A percentile compares a stretch with the other conserved stretches of the same genome.
Conservation (phyloP, 495 filamentous ascomycete genomes). For the Aspergillus funiculosus region DNA sequence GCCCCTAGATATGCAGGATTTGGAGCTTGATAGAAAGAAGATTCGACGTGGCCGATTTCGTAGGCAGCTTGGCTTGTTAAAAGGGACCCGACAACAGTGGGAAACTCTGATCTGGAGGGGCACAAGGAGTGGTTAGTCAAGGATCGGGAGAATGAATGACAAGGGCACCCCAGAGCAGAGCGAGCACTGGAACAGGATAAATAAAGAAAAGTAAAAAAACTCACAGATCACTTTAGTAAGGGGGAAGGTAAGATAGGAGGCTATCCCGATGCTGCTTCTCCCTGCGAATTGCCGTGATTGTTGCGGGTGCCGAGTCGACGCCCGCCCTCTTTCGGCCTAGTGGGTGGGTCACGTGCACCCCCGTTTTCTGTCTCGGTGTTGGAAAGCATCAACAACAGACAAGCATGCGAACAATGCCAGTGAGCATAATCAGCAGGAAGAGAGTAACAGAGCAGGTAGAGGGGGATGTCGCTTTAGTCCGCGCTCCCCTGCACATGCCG, state of each 20-base stretch:
- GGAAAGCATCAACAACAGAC: neutral
- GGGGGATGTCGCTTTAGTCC: neutral
- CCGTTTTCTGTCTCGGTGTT: neutral
- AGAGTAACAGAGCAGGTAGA: neutral
- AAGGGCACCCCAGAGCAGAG: neutral
- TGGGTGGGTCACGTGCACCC: slow-evolving; percentile 20
- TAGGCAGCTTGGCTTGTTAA: slow-evolving; percentile 10
- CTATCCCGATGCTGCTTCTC: slow-evolving; percentile 27
- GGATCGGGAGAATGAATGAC: neutral
- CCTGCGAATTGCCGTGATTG: slow-evolving; percentile 16
- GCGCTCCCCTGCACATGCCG: neutral
- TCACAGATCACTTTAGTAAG: slow-evolving; percentile 7
- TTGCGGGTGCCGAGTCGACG: slow-evolving; percentile 25
- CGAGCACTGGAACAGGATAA: neutral
- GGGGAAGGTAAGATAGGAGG: slow-evolving; percentile 27
- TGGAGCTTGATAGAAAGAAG: slow-evolving; percentile 16
- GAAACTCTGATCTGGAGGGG: slow-evolving; percentile 10
- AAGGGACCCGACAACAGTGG: slow-evolving; percentile 10
- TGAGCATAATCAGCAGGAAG: neutral
- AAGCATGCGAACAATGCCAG: neutral
- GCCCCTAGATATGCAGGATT: slow-evolving; percentile 14
- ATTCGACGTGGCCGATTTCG: slow-evolving; percentile 12
- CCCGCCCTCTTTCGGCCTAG: slow-evolving; percentile 27
- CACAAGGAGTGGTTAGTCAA: neutral
- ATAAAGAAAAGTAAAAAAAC: neutral